Evolutionary conservation across 148 eudicot species (phyloP).

Genomic region (Nyssa sinensis): DNA sequence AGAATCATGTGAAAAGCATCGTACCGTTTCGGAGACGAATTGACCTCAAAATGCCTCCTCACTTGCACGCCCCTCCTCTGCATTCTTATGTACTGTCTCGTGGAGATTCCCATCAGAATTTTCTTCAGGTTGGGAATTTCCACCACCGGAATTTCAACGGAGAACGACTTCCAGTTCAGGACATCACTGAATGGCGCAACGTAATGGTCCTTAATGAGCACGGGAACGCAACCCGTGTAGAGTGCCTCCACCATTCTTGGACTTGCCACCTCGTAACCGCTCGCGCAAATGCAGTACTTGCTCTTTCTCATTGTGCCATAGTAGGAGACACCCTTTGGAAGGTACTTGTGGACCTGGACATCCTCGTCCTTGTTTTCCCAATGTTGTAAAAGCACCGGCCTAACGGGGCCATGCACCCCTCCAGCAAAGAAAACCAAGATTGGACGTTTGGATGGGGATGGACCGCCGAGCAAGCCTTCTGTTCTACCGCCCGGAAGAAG

Average conservation of each 20-base stretch:
- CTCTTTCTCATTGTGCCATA: slow-evolving; percentile 34
- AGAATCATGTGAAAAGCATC: slow-evolving; percentile 55
- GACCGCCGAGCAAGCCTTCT: slow-evolving; percentile 29
- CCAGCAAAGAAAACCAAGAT: slow-evolving; percentile 43
- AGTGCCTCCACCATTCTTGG: slow-evolving; percentile 60
- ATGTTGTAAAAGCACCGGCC: slow-evolving; percentile 36
- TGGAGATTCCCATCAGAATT: slow-evolving; percentile 32
- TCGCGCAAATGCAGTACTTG: slow-evolving; percentile 57
- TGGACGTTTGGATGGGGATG: slow-evolving; percentile 31
- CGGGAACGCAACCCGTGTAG: slow-evolving; percentile 54
- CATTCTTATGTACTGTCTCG: slow-evolving; percentile 28
- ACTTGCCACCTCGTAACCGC: slow-evolving; percentile 66
- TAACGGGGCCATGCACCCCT: slow-evolving; percentile 43
- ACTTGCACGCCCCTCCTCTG: slow-evolving; percentile 33
- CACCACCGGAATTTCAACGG: slow-evolving; percentile 30
- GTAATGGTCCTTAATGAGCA: slow-evolving; percentile 48
- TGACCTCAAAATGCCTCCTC: slow-evolving; percentile 41
- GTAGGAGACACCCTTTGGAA: slow-evolving; percentile 43
- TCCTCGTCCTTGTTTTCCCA: slow-evolving; percentile 47
- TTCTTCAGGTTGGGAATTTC: slow-evolving; percentile 46
- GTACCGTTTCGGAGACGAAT: slow-evolving; percentile 39
- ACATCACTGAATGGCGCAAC: slow-evolving; percentile 54
- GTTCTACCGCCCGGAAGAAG: slow-evolving; percentile 31
- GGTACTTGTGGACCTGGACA: slow-evolving; percentile 43
- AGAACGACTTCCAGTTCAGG: slow-evolving; percentile 48